Evolutionary conservation across 805 yeast genomes (phyloP).

Genomic region (Sporopachydermia lactativora): DNA sequence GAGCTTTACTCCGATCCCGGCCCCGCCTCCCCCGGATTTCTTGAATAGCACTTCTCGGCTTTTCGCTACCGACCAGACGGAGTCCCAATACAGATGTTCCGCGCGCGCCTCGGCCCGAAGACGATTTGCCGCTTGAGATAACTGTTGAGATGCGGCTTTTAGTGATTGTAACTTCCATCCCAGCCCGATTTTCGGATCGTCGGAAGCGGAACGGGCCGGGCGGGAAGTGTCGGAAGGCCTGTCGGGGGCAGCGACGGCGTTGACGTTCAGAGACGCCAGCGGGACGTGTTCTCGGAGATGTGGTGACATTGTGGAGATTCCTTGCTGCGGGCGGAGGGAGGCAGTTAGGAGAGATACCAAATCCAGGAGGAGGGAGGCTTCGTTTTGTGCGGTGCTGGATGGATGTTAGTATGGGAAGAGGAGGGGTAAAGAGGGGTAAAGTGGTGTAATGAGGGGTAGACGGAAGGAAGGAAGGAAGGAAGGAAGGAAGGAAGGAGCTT

Average conservation of each 20-base stretch:
- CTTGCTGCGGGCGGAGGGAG: conserved; percentile 71
- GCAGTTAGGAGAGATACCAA: conserved; percentile 75
- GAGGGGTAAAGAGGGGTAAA: too few species aligned
- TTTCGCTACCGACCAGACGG: conserved; percentile 25
- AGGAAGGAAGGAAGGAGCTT: too few species aligned
- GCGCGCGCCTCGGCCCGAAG: conserved; percentile 39
- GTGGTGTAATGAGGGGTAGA: too few species aligned
- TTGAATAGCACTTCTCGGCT: conserved; percentile 54
- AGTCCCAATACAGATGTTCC: conserved; percentile 61
- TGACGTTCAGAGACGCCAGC: conserved; percentile 50
- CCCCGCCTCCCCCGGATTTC: conserved; percentile 39
- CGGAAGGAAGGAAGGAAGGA: too few species aligned
- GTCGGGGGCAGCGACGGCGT: conserved; percentile 10
- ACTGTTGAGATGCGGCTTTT: conserved; percentile 34
- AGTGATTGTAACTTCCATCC: conserved; percentile 83
- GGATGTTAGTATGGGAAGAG: too few species aligned
- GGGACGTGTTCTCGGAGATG: conserved; percentile 63
- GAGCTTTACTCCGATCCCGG: conserved; percentile 66
- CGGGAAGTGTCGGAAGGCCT: conserved; percentile 17
- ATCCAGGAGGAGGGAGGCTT: conserved; percentile 77
- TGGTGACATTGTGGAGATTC: conserved; percentile 78
- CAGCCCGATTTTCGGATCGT: conserved; percentile 31
- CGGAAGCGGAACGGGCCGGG: conserved; percentile 11
- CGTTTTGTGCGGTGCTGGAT: conserved; percentile 67
- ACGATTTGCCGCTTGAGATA: conserved; percentile 36